A percentile compares a stretch with the other conserved stretches of the same genome.
Evolutionary conservation across 2,329 filamentous ascomycete species (phyloP).

Genomic region (Colletotrichum sidae): DNA sequence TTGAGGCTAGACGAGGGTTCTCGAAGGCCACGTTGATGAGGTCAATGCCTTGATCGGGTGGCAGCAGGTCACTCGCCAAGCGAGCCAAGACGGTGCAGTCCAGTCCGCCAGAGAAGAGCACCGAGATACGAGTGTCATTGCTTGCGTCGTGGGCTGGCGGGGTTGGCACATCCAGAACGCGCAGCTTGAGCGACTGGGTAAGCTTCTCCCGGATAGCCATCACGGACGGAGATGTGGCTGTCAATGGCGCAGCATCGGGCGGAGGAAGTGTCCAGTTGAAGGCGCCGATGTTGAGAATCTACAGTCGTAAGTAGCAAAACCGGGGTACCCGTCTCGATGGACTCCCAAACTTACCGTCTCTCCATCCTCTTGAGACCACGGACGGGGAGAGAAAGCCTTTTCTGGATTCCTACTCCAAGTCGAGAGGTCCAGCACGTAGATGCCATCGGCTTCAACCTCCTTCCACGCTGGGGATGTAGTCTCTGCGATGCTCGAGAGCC

Average conservation of each 20-base stretch:
- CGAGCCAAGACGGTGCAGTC: conserved; percentile 92
- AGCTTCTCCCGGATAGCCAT: conserved; percentile 65
- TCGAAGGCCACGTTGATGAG: conserved; percentile 97
- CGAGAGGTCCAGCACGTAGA: conserved; percentile 75
- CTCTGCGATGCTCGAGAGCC: conserved; percentile 79
- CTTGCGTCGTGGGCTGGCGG: conserved; percentile 54
- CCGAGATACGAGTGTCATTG: conserved; percentile 70
- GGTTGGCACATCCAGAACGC: conserved; percentile 74
- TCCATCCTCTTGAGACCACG: conserved; percentile 49
- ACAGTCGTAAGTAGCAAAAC: conserved; percentile 55
- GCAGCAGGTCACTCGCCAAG: conserved; percentile 81
- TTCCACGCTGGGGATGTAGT: conserved; percentile 66
- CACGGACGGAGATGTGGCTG: conserved; percentile 60
- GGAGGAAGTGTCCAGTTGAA: conserved; percentile 63
- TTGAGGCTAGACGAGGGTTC: conserved; percentile 80
- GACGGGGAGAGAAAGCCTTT: neutral
- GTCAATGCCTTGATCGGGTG: conserved; percentile 77
- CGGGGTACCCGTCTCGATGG: conserved; percentile 15
- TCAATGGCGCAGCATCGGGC: conserved; percentile 42
- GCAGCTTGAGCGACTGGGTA: conserved; percentile 69
- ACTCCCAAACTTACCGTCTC: conserved; percentile 58
- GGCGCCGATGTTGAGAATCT: conserved; percentile 65
- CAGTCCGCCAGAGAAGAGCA: conserved; percentile 93
- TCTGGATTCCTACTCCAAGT: conserved; percentile 2
- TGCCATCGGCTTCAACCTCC: conserved; percentile 87